A percentile compares a stretch with the other conserved stretches of the same genome.
These are phyloP conservation scores for Leccinum barrowsii DNA, from an alignment of 768 basidiomycete species.

Conservation along the genomic window DNA sequence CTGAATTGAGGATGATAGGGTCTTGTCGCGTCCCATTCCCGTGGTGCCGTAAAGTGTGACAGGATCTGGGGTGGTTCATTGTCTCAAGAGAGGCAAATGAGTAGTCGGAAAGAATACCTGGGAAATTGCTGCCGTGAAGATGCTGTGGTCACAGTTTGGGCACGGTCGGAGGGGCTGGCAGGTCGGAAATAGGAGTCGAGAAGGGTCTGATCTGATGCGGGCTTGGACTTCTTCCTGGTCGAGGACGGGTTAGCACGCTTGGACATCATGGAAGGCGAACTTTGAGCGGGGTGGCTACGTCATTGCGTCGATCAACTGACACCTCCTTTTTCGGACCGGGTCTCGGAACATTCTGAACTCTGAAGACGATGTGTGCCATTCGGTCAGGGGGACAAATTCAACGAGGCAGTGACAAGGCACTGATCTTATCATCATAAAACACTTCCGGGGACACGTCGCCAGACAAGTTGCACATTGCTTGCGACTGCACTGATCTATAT, in stretches of 20 bases:
- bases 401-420: constrained; percentile 5
- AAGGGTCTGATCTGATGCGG: constrained; percentile 14
- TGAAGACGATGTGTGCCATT: background rate
- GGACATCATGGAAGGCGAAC: constrained; percentile 16
- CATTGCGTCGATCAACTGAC: constrained; percentile 24
- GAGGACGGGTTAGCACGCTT: constrained; percentile 10
- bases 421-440: background rate
- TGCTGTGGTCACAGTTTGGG: constrained; percentile 1
- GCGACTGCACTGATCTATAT: constrained; percentile 7
- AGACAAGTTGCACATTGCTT: background rate
- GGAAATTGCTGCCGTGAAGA: constrained; percentile 16
- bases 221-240: constrained; percentile 22
- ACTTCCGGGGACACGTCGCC: background rate
- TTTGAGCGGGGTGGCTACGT: constrained; percentile 22
- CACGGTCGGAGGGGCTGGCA: constrained; percentile 6
- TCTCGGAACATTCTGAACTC: background rate
- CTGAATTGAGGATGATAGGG: constrained; percentile 26
- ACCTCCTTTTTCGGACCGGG: constrained; percentile 20
- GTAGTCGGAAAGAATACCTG: constrained; percentile 15
- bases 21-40: constrained; percentile 24
- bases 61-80: background rate
- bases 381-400: background rate
- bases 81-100: constrained; percentile 11
- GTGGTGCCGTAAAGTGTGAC: constrained; percentile 15
- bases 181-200: constrained; percentile 29